Base-by-base conservation (phyloP, 225 moss, liverwort and hornwort species). In the Neckera pumila region DNA sequence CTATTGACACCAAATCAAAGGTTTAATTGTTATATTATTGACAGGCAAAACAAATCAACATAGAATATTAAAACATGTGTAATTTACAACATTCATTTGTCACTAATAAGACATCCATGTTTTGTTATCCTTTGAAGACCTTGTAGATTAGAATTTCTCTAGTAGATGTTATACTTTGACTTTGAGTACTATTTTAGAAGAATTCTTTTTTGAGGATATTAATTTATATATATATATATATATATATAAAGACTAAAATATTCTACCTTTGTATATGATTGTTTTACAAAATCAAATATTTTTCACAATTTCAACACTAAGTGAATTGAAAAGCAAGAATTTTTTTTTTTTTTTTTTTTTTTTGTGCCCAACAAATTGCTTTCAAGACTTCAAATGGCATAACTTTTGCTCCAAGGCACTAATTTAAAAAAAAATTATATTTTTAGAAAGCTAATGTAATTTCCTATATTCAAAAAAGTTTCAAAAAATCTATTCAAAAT, bases 121-220 rank as follows among this genome's bases (percentile, higher is more conserved):
- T 23, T 69, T 69, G 34, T 38, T 69, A 8, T 69, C 38, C 38
- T 23, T 14, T 66, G 2, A n/a, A 38, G n/a, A 38, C 12, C 12
- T 67, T 36, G 4, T n/a, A 38, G 22, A 67, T 38, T 38, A n/a
- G 6, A 45, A 45, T 6, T 12, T n/a, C 3, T 22, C n/a, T 38
- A 38, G 7, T 21, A n/a, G 12, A 21, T 67, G 21, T 22, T n/a
- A 67, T 12, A n/a, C n/a, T n/a, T n/a, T n/a, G n/a, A 22, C 11
- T 11, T 67, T 67, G 7, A 67, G 12, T 7, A n/a, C 22, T 7
- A n/a, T 67, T n/a, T 67, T 65, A 5, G 18, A 10, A n/a, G 21
- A 11, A 36, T 14, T 7, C 2, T 11, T 19, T 19, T 36, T 36
- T 0, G 0, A 63, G 10, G 11, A 20, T 20, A 11, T 19, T 11